Base-by-base conservation (phyloP, 2,329 filamentous ascomycete genomes). In the Sclerotinia subarctica region DNA sequence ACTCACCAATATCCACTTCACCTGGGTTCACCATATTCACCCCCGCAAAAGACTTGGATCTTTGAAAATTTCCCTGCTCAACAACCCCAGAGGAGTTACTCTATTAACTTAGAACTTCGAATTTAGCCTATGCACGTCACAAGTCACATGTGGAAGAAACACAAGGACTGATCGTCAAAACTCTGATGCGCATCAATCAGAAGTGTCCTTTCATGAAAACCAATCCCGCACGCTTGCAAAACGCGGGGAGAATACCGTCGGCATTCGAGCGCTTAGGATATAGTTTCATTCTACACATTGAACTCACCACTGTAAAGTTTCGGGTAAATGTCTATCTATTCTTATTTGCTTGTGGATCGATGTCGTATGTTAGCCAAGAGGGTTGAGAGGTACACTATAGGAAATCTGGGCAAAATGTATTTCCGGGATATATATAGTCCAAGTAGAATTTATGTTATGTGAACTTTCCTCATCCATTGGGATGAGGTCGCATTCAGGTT, bases 161-260 rank as follows among this genome's bases (percentile, higher is more conserved):
- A 1, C 42, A 58, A 52, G 57, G 38, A 46, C 49, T 17, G 47
- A 63, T 58, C 42, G 13, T 53, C 38, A 38, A 54, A 21, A 32
- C 6, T 47, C 26, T 29, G 52, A 69, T 59, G 68, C 68, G 68
- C 68, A 58, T 68, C 68, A 69, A 68, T 68, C 32, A 44, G 49
- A 64, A 65, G 49, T 52, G 17, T 38, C 21, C 24, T 19, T 59
- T 58, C 7, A 54, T 51, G 38, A 32, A 7, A 15, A 24, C 53
- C 26, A 52, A 38, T 63, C 11, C 26, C n/a, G 24, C n/a, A 67
- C 53, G 32, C 35, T 15, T 52, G 32, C 24, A 8, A 52, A 60
- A 32, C 52, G 65, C 65, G 47, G 47, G 21, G 24, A 51, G 29
- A 26, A 26, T 11, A 7, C 54, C 2, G 3, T 19, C 46, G 15